phyloP scores from a whole-genome alignment of 805 yeast species.

The Wickerhamiella hasegawae region DNA sequence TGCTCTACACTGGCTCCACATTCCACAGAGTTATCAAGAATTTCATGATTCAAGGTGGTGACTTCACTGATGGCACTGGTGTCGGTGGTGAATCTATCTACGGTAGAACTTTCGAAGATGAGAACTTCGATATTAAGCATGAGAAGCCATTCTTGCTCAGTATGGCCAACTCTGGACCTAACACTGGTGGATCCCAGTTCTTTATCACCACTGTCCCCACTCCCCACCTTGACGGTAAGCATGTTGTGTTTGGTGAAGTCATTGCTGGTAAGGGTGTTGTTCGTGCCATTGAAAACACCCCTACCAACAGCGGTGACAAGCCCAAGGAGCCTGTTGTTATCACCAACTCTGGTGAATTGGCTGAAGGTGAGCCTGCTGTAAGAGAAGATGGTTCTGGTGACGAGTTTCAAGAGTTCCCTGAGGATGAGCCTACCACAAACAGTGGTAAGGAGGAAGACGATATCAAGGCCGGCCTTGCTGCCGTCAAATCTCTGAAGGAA shows the following conservation, averaged over 20 bases:
- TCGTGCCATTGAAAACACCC: constrained; percentile 56
- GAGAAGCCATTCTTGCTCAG: constrained; percentile 76
- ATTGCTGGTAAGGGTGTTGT: constrained; percentile 70
- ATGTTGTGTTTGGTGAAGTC: constrained; percentile 90
- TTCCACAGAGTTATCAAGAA: constrained; percentile 80
- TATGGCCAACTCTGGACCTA: constrained; percentile 95
- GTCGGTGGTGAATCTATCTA: constrained; percentile 75
- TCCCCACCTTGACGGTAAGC: constrained; percentile 90
- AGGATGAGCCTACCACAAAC: constrained; percentile 57
- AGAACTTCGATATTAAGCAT: constrained; percentile 61
- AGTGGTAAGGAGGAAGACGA: constrained; percentile 34
- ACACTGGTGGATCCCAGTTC: constrained; percentile 92
- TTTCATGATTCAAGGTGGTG: constrained; percentile 94
- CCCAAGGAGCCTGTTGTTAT: constrained; percentile 61
- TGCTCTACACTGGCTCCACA: constrained; percentile 65
- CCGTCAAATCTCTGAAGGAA: constrained; percentile 48
- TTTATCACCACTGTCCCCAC: constrained; percentile 86
- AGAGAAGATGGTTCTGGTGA: constrained; percentile 71
- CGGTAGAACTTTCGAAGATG: constrained; percentile 83
- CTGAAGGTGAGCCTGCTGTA: constrained; percentile 34
- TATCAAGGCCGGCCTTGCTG: constrained; percentile 34
- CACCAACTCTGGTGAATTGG: constrained; percentile 61
- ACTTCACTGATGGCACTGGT: constrained; percentile 57
- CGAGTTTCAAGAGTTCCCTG: constrained; percentile 55
- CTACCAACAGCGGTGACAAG: constrained; percentile 49